These are phyloP conservation scores for Auricularia sp. DNA, from an alignment of 768 basidiomycete genomes.

Conservation along the genomic window DNA sequence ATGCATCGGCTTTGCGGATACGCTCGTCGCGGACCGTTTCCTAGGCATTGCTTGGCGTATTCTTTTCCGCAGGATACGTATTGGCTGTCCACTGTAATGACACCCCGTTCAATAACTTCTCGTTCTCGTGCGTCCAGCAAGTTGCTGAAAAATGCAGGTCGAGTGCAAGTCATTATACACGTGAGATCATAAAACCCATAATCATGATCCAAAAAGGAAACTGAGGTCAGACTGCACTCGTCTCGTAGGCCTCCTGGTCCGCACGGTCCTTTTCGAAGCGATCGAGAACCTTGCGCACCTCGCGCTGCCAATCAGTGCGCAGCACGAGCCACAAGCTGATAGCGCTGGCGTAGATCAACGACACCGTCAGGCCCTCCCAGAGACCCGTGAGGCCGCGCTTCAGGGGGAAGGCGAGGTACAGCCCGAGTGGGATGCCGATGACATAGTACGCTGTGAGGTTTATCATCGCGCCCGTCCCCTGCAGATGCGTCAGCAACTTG, in stretches of 20 bases:
- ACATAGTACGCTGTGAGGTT: slow-evolving; percentile 73
- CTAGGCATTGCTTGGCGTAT: too few relatives aligned
- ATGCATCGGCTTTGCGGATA: too few relatives aligned
- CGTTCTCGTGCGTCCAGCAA: too few relatives aligned
- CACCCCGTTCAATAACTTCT: too few relatives aligned
- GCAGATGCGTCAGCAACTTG: not conserved
- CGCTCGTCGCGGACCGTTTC: too few relatives aligned
- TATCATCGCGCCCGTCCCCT: slow-evolving; percentile 50
- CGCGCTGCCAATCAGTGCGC: slow-evolving; percentile 55
- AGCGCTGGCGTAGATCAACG: slow-evolving; percentile 47
- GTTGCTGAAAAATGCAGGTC: too few relatives aligned
- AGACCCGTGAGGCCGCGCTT: slow-evolving; percentile 57
- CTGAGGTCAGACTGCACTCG: not conserved
- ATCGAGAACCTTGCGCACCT: slow-evolving; percentile 51
- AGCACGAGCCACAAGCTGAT: slow-evolving; percentile 47
- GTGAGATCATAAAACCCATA: too few relatives aligned
- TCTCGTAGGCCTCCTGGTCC: not conserved
- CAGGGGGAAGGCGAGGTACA: slow-evolving; percentile 61
- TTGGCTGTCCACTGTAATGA: too few relatives aligned
- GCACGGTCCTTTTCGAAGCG: slow-evolving; percentile 11
- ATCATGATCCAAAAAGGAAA: too few relatives aligned
- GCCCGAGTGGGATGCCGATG: slow-evolving; percentile 73
- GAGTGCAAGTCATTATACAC: too few relatives aligned
- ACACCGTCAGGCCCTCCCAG: slow-evolving; percentile 73
- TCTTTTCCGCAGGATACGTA: too few relatives aligned